phyloP scores from a whole-genome alignment of 345 rosid species.

The Bruguiera sexangula region DNA sequence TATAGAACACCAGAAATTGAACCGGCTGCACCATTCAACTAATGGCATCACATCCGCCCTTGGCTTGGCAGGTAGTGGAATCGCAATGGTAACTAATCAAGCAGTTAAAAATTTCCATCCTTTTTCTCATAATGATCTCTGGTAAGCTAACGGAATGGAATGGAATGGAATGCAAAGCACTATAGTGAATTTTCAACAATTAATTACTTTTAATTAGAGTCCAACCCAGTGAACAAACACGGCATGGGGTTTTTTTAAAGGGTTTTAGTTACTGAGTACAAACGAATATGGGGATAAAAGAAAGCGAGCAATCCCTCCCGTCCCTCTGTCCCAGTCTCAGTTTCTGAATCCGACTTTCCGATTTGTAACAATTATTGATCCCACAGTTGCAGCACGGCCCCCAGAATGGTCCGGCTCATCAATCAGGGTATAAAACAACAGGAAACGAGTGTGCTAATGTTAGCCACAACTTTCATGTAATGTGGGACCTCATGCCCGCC shows the following conservation, averaged over 20 bases:
- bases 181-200: too few relatives aligned
- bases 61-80: neutral
- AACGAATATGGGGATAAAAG: neutral
- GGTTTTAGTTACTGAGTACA: too few relatives aligned
- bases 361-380: conserved; percentile 77
- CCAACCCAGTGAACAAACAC: neutral
- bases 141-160: too few relatives aligned
- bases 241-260: neutral
- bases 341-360: conserved; percentile 58
- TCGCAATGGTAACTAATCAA: neutral
- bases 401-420: conserved; percentile 60
- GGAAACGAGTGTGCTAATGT: conserved; percentile 4
- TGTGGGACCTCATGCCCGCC: conserved; percentile 61
- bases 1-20: too few relatives aligned
- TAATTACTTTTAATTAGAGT: too few relatives aligned
- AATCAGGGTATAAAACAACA: conserved; percentile 7
- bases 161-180: too few relatives aligned
- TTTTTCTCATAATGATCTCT: too few relatives aligned
- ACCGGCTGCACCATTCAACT: too few relatives aligned
- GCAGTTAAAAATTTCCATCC: neutral
- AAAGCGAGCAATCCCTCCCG: conserved; percentile 54
- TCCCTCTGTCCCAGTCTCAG: conserved; percentile 71
- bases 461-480: conserved; percentile 57
- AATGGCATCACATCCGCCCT: neutral
- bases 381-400: conserved; percentile 67